Evolutionary conservation across 257 asterid species (phyloP).

Genomic region (Echites panduratus): DNA sequence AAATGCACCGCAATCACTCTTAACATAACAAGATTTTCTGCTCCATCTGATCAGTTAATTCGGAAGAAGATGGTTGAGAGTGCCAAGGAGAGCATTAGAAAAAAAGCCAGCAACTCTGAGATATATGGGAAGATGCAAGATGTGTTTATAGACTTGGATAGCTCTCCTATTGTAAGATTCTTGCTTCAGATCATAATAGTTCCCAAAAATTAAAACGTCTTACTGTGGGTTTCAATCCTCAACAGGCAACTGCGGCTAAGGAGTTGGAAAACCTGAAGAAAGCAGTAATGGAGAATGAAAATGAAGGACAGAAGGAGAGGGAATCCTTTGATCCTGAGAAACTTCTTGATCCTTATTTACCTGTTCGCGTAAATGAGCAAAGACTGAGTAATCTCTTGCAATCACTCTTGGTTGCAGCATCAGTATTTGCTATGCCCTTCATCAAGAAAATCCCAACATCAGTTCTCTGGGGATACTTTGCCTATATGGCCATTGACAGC

Average conservation of each 20-base stretch:
- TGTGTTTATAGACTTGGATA: slow-evolving; percentile 46
- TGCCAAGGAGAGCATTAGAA: slow-evolving; percentile 45
- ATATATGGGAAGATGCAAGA: slow-evolving; percentile 58
- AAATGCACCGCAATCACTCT: not conserved
- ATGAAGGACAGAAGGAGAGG: slow-evolving; percentile 15
- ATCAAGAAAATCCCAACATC: slow-evolving; percentile 52
- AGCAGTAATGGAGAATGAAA: slow-evolving; percentile 40
- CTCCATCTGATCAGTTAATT: slow-evolving; percentile 27
- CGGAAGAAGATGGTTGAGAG: slow-evolving; percentile 45
- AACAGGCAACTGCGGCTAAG: slow-evolving; percentile 32
- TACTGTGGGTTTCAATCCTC: not conserved
- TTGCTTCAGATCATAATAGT: too few species aligned
- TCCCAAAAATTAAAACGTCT: not conserved
- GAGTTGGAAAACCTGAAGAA: slow-evolving; percentile 47
- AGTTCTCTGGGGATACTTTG: slow-evolving; percentile 62
- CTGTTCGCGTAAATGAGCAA: slow-evolving; percentile 64
- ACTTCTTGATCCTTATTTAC: slow-evolving; percentile 42
- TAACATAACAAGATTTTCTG: not conserved
- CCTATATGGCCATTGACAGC: slow-evolving; percentile 70
- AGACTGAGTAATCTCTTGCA: slow-evolving; percentile 59
- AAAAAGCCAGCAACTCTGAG: slow-evolving; percentile 38
- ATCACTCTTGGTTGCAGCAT: slow-evolving; percentile 43
- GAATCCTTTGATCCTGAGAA: slow-evolving; percentile 39
- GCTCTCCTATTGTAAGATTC: slow-evolving; percentile 36
- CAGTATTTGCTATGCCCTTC: slow-evolving; percentile 47